Evolutionary conservation across 2,329 filamentous ascomycete genomes (phyloP).

Genomic region (Raffaelea ambrosiae): DNA sequence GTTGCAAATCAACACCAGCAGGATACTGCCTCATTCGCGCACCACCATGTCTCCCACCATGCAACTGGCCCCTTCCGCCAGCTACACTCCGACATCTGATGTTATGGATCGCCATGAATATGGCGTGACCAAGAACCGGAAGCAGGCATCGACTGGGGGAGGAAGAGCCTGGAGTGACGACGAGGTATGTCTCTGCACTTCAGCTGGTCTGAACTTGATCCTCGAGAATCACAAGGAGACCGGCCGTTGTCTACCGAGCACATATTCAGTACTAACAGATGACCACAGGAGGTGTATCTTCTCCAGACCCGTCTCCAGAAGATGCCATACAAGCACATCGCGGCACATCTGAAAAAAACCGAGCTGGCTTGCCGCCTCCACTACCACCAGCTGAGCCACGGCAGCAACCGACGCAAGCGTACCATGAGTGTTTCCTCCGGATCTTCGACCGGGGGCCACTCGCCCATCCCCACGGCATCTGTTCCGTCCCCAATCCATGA

Average conservation of each 20-base stretch:
- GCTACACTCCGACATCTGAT: slow-evolving; percentile 45
- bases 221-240: too few species aligned
- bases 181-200: slow-evolving; percentile 57
- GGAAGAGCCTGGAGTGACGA: slow-evolving; percentile 80
- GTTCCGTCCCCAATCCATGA: slow-evolving; percentile 44
- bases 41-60: slow-evolving; percentile 41
- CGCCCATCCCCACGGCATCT: slow-evolving; percentile 38
- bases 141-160: slow-evolving; percentile 61
- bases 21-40: too few species aligned
- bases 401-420: slow-evolving; percentile 71
- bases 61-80: slow-evolving; percentile 33
- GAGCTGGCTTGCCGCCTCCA: slow-evolving; percentile 81
- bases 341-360: slow-evolving; percentile 76
- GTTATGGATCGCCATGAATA: slow-evolving; percentile 49
- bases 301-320: slow-evolving; percentile 78
- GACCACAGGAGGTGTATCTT: slow-evolving; percentile 65
- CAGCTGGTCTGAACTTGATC: too few species aligned
- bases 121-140: slow-evolving; percentile 56
- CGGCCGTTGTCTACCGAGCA: too few species aligned
- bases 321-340: slow-evolving; percentile 88
- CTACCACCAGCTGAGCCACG: slow-evolving; percentile 78
- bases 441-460: slow-evolving; percentile 44
- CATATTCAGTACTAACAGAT: too few species aligned
- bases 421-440: slow-evolving; percentile 61
- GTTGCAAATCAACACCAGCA: too few species aligned